phyloP scores from a whole-genome alignment of 1,139 yeast species.

The Kurtzmaniella quercitrusa region DNA sequence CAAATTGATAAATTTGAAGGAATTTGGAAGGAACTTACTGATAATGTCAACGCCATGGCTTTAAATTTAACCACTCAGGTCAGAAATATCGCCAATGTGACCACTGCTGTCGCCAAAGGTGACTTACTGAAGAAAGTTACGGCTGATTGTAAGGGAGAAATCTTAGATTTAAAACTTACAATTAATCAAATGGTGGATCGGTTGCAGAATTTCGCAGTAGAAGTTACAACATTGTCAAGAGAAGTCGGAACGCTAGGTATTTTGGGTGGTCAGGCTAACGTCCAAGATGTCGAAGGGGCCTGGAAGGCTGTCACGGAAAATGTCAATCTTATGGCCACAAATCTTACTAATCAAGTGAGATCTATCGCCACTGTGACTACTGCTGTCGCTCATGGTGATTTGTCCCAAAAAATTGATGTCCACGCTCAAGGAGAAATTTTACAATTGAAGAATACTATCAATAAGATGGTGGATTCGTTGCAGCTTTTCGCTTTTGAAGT shows the following conservation, averaged over 20 bases:
- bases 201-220: conserved; percentile 81
- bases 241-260: conserved; percentile 91
- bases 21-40: conserved; percentile 85
- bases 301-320: conserved; percentile 91
- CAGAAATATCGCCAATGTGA: conserved; percentile 84
- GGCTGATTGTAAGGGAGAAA: conserved; percentile 88
- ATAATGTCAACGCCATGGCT: conserved; percentile 90
- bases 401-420: conserved; percentile 82
- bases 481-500: conserved; percentile 87
- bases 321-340: conserved; percentile 86
- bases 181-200: conserved; percentile 87
- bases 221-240: conserved; percentile 80
- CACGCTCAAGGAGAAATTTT: conserved; percentile 86
- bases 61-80: conserved; percentile 82
- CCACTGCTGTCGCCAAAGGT: conserved; percentile 91
- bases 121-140: conserved; percentile 82
- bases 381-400: conserved; percentile 88
- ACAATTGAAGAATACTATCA: conserved; percentile 74
- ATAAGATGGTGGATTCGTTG: conserved; percentile 88
- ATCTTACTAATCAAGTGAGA: conserved; percentile 83
- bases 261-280: conserved; percentile 88
- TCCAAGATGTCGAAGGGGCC: conserved; percentile 88
- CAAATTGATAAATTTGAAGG: conserved; percentile 74
- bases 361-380: conserved; percentile 89
- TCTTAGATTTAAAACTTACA: conserved; percentile 72